Conservation (phyloP, 345 rosid genomes). For the Citrus mangshanensis region DNA sequence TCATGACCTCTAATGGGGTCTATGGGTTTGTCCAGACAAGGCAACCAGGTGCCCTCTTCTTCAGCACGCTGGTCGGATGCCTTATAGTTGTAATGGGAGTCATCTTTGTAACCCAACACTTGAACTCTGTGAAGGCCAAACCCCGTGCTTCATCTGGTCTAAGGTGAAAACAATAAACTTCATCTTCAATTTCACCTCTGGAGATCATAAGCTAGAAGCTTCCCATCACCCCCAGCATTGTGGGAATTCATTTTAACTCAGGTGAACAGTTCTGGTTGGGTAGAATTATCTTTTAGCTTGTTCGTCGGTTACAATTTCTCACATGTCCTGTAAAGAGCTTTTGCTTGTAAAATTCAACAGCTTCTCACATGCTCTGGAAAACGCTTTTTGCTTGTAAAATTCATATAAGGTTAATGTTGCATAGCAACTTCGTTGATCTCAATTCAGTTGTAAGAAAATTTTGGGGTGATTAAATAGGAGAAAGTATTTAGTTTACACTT, state of each 20-base stretch:
- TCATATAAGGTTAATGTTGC: background rate
- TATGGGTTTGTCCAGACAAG: constrained; percentile 95
- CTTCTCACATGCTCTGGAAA: background rate
- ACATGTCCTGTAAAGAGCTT: background rate
- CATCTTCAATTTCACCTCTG: background rate
- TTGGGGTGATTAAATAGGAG: background rate
- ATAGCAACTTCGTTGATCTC: background rate
- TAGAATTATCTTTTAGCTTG: background rate
- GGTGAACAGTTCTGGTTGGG: background rate
- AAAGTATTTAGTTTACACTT: background rate
- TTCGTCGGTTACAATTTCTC: background rate
- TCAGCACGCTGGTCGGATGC: constrained; percentile 95
- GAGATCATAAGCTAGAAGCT: background rate
- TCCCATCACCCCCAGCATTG: background rate
- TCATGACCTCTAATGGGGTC: constrained; percentile 82
- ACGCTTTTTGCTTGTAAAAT: constrained; percentile 8
- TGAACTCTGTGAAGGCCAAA: constrained; percentile 76
- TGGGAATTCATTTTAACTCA: constrained; percentile 7
- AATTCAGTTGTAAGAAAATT: background rate
- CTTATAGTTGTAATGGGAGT: constrained; percentile 91
- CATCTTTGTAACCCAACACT: constrained; percentile 80
- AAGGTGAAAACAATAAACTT: constrained; percentile 16
- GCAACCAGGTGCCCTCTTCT: constrained; percentile 97
- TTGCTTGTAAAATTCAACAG: constrained; percentile 2
- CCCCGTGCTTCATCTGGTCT: constrained; percentile 67